Base-by-base conservation (phyloP, 2,329 filamentous ascomycete genomes). In the Zymoseptoria pseudotritici region DNA sequence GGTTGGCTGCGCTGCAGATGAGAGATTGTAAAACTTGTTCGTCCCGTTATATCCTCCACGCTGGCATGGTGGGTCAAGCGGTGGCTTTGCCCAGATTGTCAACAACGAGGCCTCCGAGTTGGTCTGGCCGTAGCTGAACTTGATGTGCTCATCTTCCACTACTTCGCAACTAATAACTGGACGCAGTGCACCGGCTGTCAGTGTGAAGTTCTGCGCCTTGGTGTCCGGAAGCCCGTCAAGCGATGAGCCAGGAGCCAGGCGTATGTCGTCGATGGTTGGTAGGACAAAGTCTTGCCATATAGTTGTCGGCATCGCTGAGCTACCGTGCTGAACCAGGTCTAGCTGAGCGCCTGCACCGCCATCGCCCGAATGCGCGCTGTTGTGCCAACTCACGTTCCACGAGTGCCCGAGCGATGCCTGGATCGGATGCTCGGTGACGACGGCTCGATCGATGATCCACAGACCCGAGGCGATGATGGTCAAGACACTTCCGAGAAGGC, bases 391-490 rank as follows among this genome's bases (percentile, higher is more conserved):
- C 11, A 56, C 26, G 21, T 59, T 50, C 36, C 53, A 59, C 6
- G 29, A 26, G 29, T 59, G 24, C 36, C 22, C n/a, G 19, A 55
- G 57, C 52, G 57, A 50, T 26, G 22, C 53, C 24, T 55, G 53
- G 19, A 42, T 21, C n/a, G 26, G 26, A 20, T 29, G 53, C 20
- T 29, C 19, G 22, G 24, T 17, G 36, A 52, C 9, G 20, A 59
- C 42, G n/a, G 31, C 55, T 11, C 57, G n/a, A 55, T 56, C 57
- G 4, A 59, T 19, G n/a, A 56, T 26, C 57, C 57, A 59, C 19
- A 59, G 42, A 50, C 57, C 57, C 13, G 57, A 59, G 13, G 22
- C 53, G 13, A 59, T 50, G 22, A 59, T 59, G 11, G 57, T 56
- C 11, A 59, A 46, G 9, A 59, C 57, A n/a, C 57, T 56, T 42